Conservation (phyloP, 176 grass and related monocot species). For the Panicum miliaceum region DNA sequence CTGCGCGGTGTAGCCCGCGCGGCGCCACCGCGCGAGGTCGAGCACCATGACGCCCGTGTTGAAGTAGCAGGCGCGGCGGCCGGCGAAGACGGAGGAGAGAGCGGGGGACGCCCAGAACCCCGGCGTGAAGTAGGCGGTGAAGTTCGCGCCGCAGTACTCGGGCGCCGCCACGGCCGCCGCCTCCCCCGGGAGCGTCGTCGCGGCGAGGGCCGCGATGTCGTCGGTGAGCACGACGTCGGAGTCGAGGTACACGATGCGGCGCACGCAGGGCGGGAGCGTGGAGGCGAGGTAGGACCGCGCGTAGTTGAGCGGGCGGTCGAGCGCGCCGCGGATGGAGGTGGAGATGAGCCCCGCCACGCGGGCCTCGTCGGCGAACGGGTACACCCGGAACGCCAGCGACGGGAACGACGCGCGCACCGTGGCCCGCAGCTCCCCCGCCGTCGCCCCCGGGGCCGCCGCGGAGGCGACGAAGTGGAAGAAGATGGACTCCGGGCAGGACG, state of each 20-base stretch:
- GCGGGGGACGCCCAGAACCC: slow-evolving; percentile 69
- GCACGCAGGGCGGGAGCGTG: slow-evolving; percentile 61
- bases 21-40: slow-evolving; percentile 67
- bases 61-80: slow-evolving; percentile 75
- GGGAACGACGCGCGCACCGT: slow-evolving; percentile 73
- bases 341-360: slow-evolving; percentile 78
- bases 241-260: slow-evolving; percentile 88
- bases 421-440: slow-evolving; percentile 38
- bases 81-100: slow-evolving; percentile 48
- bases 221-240: slow-evolving; percentile 88
- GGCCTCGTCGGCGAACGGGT: slow-evolving; percentile 72
- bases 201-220: slow-evolving; percentile 71
- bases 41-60: slow-evolving; percentile 94
- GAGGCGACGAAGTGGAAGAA: slow-evolving; percentile 81
- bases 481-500: slow-evolving; percentile 74
- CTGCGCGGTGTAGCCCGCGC: slow-evolving; percentile 53
- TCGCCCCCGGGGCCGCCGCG: not conserved
- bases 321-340: slow-evolving; percentile 74
- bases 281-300: slow-evolving; percentile 75
- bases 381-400: slow-evolving; percentile 76
- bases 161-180: slow-evolving; percentile 58
- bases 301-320: slow-evolving; percentile 91
- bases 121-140: slow-evolving; percentile 81
- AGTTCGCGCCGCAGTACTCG: slow-evolving; percentile 87
- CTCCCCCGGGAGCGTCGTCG: slow-evolving; percentile 45